A percentile compares a stretch with the other conserved stretches of the same genome.
phyloP scores from a whole-genome alignment of 1,284 basidiomycete species.

The Gastroboletus turbinatus region DNA sequence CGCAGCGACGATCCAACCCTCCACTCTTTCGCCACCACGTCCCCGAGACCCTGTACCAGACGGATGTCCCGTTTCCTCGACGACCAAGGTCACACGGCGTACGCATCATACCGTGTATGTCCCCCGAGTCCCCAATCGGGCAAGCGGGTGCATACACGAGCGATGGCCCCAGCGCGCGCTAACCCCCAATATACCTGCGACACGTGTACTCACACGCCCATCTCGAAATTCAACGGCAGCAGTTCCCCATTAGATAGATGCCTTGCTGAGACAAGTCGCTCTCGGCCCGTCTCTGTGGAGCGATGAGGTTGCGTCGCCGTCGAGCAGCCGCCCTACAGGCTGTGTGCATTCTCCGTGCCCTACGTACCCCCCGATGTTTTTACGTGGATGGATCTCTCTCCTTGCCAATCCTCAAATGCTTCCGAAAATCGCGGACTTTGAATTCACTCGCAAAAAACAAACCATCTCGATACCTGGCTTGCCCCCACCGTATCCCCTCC shows the following conservation, averaged over 20 bases:
- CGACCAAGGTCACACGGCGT: background rate
- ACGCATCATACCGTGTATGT: background rate
- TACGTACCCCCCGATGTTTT: conserved; percentile 9
- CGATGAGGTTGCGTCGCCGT: conserved; percentile 8
- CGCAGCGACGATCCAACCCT: conserved; percentile 8
- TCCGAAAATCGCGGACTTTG: conserved; percentile 31
- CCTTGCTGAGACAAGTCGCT: conserved; percentile 4
- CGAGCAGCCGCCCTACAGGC: conserved; percentile 3
- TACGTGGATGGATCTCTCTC: conserved; percentile 15
- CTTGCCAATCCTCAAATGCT: conserved; percentile 14
- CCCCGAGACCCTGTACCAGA: conserved; percentile 1
- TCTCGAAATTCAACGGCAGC: conserved; percentile 30
- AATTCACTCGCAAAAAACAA: conserved; percentile 8
- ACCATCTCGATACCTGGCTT: background rate
- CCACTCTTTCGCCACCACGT: background rate
- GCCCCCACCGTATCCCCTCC: background rate
- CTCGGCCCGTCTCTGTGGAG: conserved; percentile 21
- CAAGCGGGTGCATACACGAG: conserved; percentile 5
- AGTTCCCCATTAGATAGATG: conserved; percentile 22
- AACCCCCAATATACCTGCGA: conserved; percentile 30
- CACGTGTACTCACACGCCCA: conserved; percentile 37
- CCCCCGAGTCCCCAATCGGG: background rate
- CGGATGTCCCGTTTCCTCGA: conserved; percentile 1
- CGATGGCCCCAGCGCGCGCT: conserved; percentile 25
- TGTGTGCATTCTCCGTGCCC: conserved; percentile 4